A percentile compares a stretch with the other conserved stretches of the same genome.
phyloP scores from a whole-genome alignment of 257 asterid genomes.

The Salvia rosmarinus region DNA sequence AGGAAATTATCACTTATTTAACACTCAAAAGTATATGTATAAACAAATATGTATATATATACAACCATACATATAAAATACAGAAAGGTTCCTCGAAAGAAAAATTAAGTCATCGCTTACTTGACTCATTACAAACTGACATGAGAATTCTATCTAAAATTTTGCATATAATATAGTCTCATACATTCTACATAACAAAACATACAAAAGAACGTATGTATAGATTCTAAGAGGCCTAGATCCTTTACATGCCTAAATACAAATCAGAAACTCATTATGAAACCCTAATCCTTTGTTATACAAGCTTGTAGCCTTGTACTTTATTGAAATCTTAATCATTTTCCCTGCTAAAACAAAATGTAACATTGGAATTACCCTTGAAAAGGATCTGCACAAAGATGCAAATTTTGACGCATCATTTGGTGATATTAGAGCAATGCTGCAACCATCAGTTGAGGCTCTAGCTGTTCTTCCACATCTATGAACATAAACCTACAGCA shows the following conservation, averaged over 20 bases:
- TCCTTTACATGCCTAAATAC: slow-evolving; percentile 14
- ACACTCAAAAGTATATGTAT: slow-evolving; percentile 3
- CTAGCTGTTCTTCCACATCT: slow-evolving; percentile 99
- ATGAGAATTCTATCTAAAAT: too few relatives aligned
- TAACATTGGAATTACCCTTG: slow-evolving; percentile 59
- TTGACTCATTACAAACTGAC: neutral
- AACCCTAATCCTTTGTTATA: neutral
- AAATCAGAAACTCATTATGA: slow-evolving; percentile 10
- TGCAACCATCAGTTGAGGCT: slow-evolving; percentile 93
- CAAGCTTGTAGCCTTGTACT: slow-evolving; percentile 17
- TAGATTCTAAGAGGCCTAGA: neutral
- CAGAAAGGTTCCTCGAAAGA: neutral
- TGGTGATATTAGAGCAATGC: slow-evolving; percentile 85
- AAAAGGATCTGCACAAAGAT: slow-evolving; percentile 80
- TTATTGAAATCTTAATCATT: slow-evolving; percentile 1
- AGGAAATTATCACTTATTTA: neutral
- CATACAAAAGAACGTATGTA: too few relatives aligned
- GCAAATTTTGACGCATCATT: slow-evolving; percentile 91
- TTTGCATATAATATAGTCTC: too few relatives aligned
- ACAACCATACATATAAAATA: neutral
- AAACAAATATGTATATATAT: neutral
- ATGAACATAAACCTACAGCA: slow-evolving; percentile 81
- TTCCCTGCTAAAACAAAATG: slow-evolving; percentile 20
- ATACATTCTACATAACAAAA: too few relatives aligned
- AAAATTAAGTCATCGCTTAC: neutral